Evolutionary conservation across 2,329 filamentous ascomycete genomes (phyloP).

Genomic region (Paecilomyces niveus): DNA sequence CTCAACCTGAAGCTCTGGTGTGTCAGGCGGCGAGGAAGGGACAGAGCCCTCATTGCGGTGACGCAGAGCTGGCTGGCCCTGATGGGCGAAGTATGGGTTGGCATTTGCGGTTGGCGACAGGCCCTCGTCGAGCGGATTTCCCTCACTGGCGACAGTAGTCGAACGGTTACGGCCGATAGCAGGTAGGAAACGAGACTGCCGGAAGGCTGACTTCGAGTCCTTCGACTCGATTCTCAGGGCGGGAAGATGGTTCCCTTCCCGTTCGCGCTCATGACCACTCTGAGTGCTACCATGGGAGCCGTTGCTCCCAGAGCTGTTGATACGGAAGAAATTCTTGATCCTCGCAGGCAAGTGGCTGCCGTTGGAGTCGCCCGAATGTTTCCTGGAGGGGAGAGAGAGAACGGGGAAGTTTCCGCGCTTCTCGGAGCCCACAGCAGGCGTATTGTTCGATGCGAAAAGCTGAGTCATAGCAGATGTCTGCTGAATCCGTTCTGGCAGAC

Average conservation of each 20-base stretch:
- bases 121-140: constrained; percentile 79
- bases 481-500: background rate
- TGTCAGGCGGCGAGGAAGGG: constrained; percentile 86
- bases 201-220: constrained; percentile 62
- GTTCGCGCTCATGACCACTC: constrained; percentile 18
- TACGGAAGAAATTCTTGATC: constrained; percentile 64
- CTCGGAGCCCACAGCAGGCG: constrained; percentile 36
- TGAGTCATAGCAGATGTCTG: constrained; percentile 32
- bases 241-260: constrained; percentile 33
- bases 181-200: constrained; percentile 83
- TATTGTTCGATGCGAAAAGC: constrained; percentile 31
- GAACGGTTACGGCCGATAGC: constrained; percentile 82
- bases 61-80: constrained; percentile 84
- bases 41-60: constrained; percentile 94
- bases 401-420: constrained; percentile 41
- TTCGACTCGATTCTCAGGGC: constrained; percentile 55
- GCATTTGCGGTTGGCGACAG: constrained; percentile 88
- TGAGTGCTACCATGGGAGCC: constrained; percentile 28
- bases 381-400: constrained; percentile 38
- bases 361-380: constrained; percentile 32
- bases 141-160: constrained; percentile 85
- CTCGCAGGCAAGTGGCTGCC: constrained; percentile 51
- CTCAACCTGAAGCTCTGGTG: constrained; percentile 68
- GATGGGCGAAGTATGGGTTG: constrained; percentile 96
- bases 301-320: constrained; percentile 49